These are phyloP conservation scores for Nephromyces sp. DNA, from an alignment of 169 alveolate genomes.

Conservation along the genomic window DNA sequence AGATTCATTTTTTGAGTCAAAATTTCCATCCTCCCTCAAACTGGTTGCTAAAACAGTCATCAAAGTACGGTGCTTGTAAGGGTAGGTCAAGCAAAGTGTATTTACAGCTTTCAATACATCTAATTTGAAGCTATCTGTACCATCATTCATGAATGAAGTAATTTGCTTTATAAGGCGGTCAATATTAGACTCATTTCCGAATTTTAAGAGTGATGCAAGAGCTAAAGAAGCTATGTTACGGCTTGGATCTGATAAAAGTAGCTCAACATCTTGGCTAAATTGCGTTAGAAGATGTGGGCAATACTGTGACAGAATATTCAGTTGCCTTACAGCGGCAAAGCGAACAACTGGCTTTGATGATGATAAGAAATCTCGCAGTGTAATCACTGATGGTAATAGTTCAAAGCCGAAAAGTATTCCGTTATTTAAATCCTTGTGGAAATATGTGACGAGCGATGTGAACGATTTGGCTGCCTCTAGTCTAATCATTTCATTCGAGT, in stretches of 20 bases:
- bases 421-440: slow-evolving; percentile 11
- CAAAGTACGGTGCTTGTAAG: slow-evolving; percentile 76
- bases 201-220: slow-evolving; percentile 84
- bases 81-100: slow-evolving; percentile 80
- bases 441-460: slow-evolving; percentile 39
- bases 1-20: slow-evolving; percentile 72
- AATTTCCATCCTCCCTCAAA: slow-evolving; percentile 81
- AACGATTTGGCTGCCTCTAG: slow-evolving; percentile 43
- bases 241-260: slow-evolving; percentile 75
- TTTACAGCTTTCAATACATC: slow-evolving; percentile 83
- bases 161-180: slow-evolving; percentile 82
- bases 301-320: slow-evolving; percentile 55
- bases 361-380: slow-evolving; percentile 43
- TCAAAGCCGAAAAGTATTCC: slow-evolving; percentile 2
- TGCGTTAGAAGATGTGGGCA: slow-evolving; percentile 50
- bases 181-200: slow-evolving; percentile 85
- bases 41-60: slow-evolving; percentile 76
- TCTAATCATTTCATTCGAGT: slow-evolving; percentile 45
- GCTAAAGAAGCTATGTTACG: slow-evolving; percentile 85
- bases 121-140: slow-evolving; percentile 73
- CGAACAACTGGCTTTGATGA: slow-evolving; percentile 70
- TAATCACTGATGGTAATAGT: background rate
- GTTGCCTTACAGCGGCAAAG: slow-evolving; percentile 72
- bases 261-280: slow-evolving; percentile 77
- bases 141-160: slow-evolving; percentile 57